A percentile compares a stretch with the other conserved stretches of the same genome.
Evolutionary conservation across 2,329 filamentous ascomycete genomes (phyloP).

Genomic region (Orbilia oligospora): DNA sequence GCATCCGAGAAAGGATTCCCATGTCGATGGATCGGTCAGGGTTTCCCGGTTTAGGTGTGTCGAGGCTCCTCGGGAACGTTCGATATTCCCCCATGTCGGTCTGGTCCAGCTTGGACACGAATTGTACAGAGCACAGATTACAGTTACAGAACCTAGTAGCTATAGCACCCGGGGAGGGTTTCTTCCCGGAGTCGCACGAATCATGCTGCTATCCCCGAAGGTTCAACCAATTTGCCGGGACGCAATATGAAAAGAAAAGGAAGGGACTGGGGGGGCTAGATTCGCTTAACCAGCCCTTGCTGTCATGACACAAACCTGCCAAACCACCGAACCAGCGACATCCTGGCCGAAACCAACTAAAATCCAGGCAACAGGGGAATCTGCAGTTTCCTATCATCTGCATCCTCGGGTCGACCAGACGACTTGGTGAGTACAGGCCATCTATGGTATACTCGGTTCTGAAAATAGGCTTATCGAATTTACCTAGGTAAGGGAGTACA

Average conservation of each 20-base stretch:
- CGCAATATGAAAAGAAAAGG: neutral
- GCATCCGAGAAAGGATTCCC: conserved; percentile 52
- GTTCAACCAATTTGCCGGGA: conserved; percentile 54
- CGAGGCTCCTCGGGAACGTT: conserved; percentile 58
- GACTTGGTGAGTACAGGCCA: conserved; percentile 44
- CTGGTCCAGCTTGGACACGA: too few relatives aligned
- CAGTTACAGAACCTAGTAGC: too few relatives aligned
- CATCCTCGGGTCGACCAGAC: conserved; percentile 53
- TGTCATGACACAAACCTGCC: conserved; percentile 60
- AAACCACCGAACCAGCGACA: conserved; percentile 56
- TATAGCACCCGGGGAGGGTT: neutral
- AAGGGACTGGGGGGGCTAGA: conserved; percentile 36
- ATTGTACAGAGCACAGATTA: too few relatives aligned
- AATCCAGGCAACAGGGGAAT: conserved; percentile 58
- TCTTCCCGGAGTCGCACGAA: conserved; percentile 22
- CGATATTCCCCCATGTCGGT: conserved; percentile 8
- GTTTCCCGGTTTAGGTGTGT: conserved; percentile 43
- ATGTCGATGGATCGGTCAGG: conserved; percentile 50
- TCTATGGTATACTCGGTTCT: conserved; percentile 44
- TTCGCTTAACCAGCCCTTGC: conserved; percentile 59
- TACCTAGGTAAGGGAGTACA: neutral
- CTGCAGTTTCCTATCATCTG: conserved; percentile 48
- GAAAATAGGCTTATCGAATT: conserved; percentile 43
- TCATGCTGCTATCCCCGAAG: conserved; percentile 32
- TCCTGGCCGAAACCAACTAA: conserved; percentile 61